phyloP scores from a whole-genome alignment of 345 rosid genomes.

The Hypericum perforatum region DNA sequence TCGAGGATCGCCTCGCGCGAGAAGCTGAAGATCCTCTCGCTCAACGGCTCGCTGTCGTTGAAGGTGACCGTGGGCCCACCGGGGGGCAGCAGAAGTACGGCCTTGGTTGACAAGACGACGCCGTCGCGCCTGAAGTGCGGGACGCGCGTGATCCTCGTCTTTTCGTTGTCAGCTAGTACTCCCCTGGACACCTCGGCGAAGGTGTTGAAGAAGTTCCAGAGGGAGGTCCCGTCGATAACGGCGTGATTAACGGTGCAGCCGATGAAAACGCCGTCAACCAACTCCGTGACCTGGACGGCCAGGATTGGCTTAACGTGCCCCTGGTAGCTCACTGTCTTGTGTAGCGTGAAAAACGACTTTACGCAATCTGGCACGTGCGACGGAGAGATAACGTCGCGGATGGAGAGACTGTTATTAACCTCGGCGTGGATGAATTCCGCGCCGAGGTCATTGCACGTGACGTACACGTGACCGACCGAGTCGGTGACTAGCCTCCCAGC shows the following conservation, averaged over 20 bases:
- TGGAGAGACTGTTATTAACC: slow-evolving; percentile 2
- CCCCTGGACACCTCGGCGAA: slow-evolving; percentile 65
- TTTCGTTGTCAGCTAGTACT: not conserved
- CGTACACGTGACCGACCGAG: too few relatives aligned
- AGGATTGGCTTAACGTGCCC: slow-evolving; percentile 71
- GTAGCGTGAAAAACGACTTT: slow-evolving; percentile 46
- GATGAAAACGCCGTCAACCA: slow-evolving; percentile 66
- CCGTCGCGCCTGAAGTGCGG: slow-evolving; percentile 58
- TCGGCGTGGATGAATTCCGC: slow-evolving; percentile 27
- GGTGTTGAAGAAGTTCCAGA: slow-evolving; percentile 89
- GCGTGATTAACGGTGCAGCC: slow-evolving; percentile 75
- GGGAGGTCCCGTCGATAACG: slow-evolving; percentile 75
- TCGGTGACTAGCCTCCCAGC: too few relatives aligned
- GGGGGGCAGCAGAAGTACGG: slow-evolving; percentile 48
- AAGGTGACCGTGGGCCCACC: slow-evolving; percentile 76
- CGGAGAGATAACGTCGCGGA: slow-evolving; percentile 41
- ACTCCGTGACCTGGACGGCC: slow-evolving; percentile 78
- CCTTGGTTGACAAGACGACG: slow-evolving; percentile 51
- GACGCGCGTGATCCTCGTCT: slow-evolving; percentile 21
- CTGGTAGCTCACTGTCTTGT: slow-evolving; percentile 53
- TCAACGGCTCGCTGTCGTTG: slow-evolving; percentile 49
- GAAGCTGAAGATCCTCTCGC: slow-evolving; percentile 84
- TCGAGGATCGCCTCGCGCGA: slow-evolving; percentile 48
- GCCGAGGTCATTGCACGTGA: too few relatives aligned
- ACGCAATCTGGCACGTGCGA: slow-evolving; percentile 45